Evolutionary conservation across 768 basidiomycete species (phyloP).

Genomic region (Suillus luteus): DNA sequence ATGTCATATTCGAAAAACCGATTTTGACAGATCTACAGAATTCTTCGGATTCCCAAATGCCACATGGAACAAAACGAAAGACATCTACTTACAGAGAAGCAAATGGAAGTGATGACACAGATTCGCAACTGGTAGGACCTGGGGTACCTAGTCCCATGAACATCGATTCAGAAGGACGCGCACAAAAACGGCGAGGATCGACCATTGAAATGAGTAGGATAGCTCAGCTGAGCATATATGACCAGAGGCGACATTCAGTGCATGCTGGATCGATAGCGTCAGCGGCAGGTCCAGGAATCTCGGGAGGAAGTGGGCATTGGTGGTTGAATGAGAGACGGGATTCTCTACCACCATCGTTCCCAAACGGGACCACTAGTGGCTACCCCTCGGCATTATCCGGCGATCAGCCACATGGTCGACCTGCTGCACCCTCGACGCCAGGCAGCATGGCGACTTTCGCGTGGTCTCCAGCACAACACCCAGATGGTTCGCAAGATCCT

Average conservation of each 20-base stretch:
- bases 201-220: conserved; percentile 78
- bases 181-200: conserved; percentile 83
- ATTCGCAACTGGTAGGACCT: conserved; percentile 67
- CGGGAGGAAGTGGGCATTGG: conserved; percentile 45
- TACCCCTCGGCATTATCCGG: conserved; percentile 60
- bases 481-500: conserved; percentile 48
- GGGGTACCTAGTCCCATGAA: conserved; percentile 64
- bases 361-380: conserved; percentile 52
- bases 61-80: conserved; percentile 79
- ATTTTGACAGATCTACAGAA: conserved; percentile 23
- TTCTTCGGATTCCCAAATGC: conserved; percentile 42
- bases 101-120: conserved; percentile 61
- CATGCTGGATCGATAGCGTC: conserved; percentile 55
- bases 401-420: conserved; percentile 65
- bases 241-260: conserved; percentile 77
- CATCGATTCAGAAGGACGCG: conserved; percentile 62
- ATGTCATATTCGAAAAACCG: neutral
- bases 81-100: conserved; percentile 68
- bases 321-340: conserved; percentile 72
- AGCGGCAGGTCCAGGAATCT: conserved; percentile 24
- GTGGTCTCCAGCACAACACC: conserved; percentile 59
- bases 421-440: conserved; percentile 56
- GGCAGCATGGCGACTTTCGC: conserved; percentile 69
- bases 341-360: conserved; percentile 69
- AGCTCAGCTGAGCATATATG: conserved; percentile 66